Percentiles rank a stretch among this genome's conserved stretches.
Conservation (phyloP, 352 stramenopile genomes). For the Elongisporangium prolatum region DNA sequence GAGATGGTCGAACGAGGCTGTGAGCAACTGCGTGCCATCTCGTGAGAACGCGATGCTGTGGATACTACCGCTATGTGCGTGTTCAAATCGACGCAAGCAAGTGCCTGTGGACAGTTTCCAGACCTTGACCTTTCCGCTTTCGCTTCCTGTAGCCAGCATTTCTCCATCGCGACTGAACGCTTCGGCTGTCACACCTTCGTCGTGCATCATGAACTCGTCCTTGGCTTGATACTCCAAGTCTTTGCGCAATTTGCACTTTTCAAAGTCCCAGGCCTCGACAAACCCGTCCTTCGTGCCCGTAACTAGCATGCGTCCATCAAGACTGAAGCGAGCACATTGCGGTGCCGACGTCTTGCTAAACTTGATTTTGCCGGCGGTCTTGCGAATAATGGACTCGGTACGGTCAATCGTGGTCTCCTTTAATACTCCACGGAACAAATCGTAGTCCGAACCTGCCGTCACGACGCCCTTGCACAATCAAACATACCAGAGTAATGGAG, state of each 20-base stretch:
- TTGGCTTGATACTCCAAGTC: constrained; percentile 93
- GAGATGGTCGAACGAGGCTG: constrained; percentile 85
- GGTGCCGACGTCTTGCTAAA: constrained; percentile 82
- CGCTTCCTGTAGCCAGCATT: constrained; percentile 84
- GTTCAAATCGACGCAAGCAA: constrained; percentile 88
- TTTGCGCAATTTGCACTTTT: constrained; percentile 87
- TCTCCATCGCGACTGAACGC: constrained; percentile 84
- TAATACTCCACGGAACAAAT: constrained; percentile 70
- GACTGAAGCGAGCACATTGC: constrained; percentile 85
- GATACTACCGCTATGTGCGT: constrained; percentile 74
- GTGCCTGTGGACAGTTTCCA: constrained; percentile 90
- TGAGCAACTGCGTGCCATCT: constrained; percentile 89
- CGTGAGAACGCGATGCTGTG: constrained; percentile 88
- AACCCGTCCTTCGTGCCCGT: constrained; percentile 94
- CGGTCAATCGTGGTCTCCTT: constrained; percentile 58
- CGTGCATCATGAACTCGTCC: constrained; percentile 93
- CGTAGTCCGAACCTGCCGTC: constrained; percentile 55
- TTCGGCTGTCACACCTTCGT: constrained; percentile 80
- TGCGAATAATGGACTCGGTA: constrained; percentile 56
- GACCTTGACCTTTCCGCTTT: constrained; percentile 87
- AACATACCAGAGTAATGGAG: constrained; percentile 1
- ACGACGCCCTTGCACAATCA: constrained; percentile 41
- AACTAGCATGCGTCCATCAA: constrained; percentile 85
- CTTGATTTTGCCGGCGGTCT: constrained; percentile 82
- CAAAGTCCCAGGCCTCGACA: constrained; percentile 92